Evolutionary conservation across 345 rosid genomes (phyloP).

Genomic region (Euphorbia peplus): DNA sequence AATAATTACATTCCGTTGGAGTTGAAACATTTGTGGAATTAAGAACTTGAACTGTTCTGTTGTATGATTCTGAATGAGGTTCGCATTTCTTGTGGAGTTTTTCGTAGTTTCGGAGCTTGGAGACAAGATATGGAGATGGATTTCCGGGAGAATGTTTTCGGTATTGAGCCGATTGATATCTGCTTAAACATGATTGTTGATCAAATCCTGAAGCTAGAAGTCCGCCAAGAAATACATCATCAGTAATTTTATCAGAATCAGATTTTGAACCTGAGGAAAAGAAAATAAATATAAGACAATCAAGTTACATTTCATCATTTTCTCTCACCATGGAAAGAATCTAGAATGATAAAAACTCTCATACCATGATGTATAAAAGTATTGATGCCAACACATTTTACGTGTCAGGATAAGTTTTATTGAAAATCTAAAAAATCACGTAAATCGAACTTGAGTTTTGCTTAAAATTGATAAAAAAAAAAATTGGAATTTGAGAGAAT

Average conservation of each 20-base stretch:
- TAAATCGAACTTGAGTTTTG: too few relatives aligned
- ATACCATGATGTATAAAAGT: too few relatives aligned
- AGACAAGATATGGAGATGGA: slow-evolving; percentile 14
- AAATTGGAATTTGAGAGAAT: too few relatives aligned
- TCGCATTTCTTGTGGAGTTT: slow-evolving; percentile 19
- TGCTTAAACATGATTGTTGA: slow-evolving; percentile 15
- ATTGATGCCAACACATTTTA: too few relatives aligned
- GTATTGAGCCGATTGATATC: slow-evolving; percentile 6
- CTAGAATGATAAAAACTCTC: too few relatives aligned
- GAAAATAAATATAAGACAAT: neutral
- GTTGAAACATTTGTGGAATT: neutral
- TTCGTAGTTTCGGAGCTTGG: slow-evolving; percentile 23
- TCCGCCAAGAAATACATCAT: slow-evolving; percentile 10
- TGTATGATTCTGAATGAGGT: slow-evolving; percentile 16
- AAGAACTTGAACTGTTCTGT: neutral
- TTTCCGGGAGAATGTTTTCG: slow-evolving; percentile 8
- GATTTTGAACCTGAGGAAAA: neutral
- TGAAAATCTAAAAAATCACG: too few relatives aligned
- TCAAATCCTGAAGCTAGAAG: slow-evolving; percentile 14
- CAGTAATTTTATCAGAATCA: neutral
- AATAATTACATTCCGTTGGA: slow-evolving; percentile 15
- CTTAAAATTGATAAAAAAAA: too few relatives aligned
- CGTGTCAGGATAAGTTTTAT: too few relatives aligned
- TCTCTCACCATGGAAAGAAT: too few relatives aligned
- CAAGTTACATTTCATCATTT: neutral